These are phyloP conservation scores for Keithomyces neogunnii DNA, from an alignment of 2,329 filamentous ascomycete genomes.

Conservation along the genomic window DNA sequence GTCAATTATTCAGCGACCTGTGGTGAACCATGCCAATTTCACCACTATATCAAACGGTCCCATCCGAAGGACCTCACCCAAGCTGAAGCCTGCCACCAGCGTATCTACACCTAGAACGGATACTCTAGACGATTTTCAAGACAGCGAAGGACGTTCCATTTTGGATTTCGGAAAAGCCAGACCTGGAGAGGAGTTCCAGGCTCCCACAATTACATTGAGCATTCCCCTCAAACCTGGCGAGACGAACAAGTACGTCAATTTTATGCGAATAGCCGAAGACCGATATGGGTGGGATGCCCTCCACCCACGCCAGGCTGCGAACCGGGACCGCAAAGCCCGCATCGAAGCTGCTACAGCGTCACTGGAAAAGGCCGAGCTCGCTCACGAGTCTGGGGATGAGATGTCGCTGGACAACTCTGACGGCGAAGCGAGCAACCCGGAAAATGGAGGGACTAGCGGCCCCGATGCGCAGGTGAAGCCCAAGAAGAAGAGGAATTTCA, in stretches of 20 bases:
- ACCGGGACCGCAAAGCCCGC: slow-evolving; percentile 76
- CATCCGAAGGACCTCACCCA: slow-evolving; percentile 38
- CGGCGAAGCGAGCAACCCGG: slow-evolving; percentile 76
- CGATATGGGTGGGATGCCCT: slow-evolving; percentile 91
- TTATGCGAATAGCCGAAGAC: slow-evolving; percentile 86
- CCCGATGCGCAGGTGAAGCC: slow-evolving; percentile 55
- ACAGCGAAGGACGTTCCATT: slow-evolving; percentile 44
- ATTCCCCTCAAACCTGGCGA: slow-evolving; percentile 68
- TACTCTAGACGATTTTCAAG: slow-evolving; percentile 37
- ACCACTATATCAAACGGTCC: slow-evolving; percentile 32
- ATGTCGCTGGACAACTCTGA: slow-evolving; percentile 74
- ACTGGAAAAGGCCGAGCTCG: slow-evolving; percentile 65
- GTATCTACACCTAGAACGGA: slow-evolving; percentile 40
- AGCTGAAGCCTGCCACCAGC: slow-evolving; percentile 34
- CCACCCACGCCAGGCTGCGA: slow-evolving; percentile 82
- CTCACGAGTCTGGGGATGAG: slow-evolving; percentile 66
- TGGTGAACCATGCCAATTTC: slow-evolving; percentile 30
- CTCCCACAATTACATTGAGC: slow-evolving; percentile 74
- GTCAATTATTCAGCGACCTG: slow-evolving; percentile 18
- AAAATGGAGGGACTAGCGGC: slow-evolving; percentile 60
- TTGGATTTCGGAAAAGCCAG: slow-evolving; percentile 53
- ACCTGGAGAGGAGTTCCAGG: slow-evolving; percentile 49
- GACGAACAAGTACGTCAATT: slow-evolving; percentile 89
- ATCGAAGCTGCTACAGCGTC: slow-evolving; percentile 85
- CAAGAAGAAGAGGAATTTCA: slow-evolving; percentile 73